These are phyloP conservation scores for Colletotrichum eremochloae DNA, from an alignment of 2,329 filamentous ascomycete species.

Conservation along the genomic window DNA sequence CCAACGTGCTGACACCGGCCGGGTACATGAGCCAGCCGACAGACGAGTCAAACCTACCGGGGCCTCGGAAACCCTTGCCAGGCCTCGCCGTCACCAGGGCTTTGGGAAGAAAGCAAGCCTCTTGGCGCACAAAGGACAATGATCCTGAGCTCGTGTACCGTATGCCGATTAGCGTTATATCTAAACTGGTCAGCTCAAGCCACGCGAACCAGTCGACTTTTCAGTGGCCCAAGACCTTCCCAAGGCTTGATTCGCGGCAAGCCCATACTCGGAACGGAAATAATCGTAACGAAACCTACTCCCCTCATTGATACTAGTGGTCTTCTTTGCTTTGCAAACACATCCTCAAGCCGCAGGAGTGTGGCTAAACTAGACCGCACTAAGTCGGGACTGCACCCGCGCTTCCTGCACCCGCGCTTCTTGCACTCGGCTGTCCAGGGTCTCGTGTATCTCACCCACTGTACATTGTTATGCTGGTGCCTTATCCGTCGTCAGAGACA, in stretches of 20 bases:
- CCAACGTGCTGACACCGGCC: neutral
- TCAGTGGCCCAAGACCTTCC: constrained; percentile 30
- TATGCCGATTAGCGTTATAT: constrained; percentile 15
- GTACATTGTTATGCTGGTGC: neutral
- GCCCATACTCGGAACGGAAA: constrained; percentile 22
- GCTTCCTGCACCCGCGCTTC: constrained; percentile 36
- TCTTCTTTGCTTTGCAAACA: constrained; percentile 8
- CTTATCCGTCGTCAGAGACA: constrained; percentile 2
- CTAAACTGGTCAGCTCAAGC: constrained; percentile 19
- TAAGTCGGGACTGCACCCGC: constrained; percentile 25
- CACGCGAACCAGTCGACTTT: constrained; percentile 11
- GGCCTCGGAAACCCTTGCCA: constrained; percentile 17
- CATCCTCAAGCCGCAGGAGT: constrained; percentile 1
- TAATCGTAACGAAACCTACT: neutral
- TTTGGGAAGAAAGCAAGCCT: constrained; percentile 3
- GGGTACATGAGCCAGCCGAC: constrained; percentile 7
- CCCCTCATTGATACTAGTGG: constrained; percentile 9
- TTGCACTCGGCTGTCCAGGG: constrained; percentile 25
- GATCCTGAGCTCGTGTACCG: constrained; percentile 6
- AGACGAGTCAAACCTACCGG: constrained; percentile 19
- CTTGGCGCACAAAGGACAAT: constrained; percentile 25
- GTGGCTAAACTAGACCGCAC: constrained; percentile 13
- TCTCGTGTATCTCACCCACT: neutral
- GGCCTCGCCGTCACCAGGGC: constrained; percentile 15
- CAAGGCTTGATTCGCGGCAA: constrained; percentile 33